These are phyloP conservation scores for Kwoniella pini DNA, from an alignment of 768 basidiomycete species.

Conservation along the genomic window DNA sequence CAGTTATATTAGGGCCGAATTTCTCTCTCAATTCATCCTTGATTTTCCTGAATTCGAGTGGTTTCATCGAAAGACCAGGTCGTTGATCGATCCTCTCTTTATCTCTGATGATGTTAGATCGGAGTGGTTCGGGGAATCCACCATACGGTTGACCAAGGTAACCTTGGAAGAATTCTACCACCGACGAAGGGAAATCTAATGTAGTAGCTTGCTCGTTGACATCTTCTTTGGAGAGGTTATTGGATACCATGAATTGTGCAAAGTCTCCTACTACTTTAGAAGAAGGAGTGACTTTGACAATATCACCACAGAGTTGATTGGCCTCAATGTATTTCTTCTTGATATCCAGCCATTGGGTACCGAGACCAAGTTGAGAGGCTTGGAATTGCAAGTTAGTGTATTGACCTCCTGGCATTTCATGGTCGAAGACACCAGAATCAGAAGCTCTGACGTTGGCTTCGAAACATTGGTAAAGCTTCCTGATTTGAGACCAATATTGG, in stretches of 20 bases:
- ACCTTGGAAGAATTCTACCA: conserved; percentile 94
- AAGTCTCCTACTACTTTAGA: conserved; percentile 99
- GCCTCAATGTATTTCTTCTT: conserved; percentile 99
- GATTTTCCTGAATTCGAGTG: conserved; percentile 93
- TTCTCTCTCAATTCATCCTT: conserved; percentile 88
- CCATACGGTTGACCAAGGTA: conserved; percentile 97
- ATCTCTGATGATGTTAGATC: conserved; percentile 85
- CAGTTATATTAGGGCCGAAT: conserved; percentile 92
- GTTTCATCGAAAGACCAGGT: conserved; percentile 82
- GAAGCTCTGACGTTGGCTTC: conserved; percentile 97
- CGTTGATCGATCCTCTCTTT: conserved; percentile 91
- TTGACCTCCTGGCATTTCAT: conserved; percentile 95
- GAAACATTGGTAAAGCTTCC: conserved; percentile 92
- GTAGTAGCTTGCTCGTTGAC: conserved; percentile 81
- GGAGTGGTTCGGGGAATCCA: conserved; percentile 97
- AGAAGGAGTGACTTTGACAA: conserved; percentile 98
- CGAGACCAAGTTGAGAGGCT: conserved; percentile 93
- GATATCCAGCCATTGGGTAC: conserved; percentile 93
- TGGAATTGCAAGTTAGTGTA: conserved; percentile 77
- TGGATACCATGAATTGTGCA: conserved; percentile 98
- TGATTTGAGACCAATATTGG: conserved; percentile 96
- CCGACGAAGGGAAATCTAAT: conserved; percentile 88
- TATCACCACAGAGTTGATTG: conserved; percentile 95
- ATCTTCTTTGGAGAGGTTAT: conserved; percentile 80
- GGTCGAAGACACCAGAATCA: conserved; percentile 97